These are phyloP conservation scores for Chaetomium tenue DNA, from an alignment of 495 filamentous ascomycete genomes.

Conservation along the genomic window DNA sequence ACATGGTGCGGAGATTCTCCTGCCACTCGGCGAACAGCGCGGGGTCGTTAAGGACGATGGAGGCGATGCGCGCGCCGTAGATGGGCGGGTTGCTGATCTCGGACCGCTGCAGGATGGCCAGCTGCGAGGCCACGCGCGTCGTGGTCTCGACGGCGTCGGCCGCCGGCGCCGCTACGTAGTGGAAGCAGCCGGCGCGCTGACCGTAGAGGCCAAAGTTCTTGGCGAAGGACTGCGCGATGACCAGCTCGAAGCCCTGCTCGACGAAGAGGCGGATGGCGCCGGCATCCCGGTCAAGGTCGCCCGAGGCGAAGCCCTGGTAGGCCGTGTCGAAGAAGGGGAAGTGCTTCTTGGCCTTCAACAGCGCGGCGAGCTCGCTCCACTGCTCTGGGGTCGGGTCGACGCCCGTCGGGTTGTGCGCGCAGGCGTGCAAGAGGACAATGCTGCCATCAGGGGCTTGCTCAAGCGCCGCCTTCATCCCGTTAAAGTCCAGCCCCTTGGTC, in stretches of 20 bases:
- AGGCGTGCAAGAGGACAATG: slow-evolving; percentile 91
- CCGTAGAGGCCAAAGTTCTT: slow-evolving; percentile 99
- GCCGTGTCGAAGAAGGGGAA: slow-evolving; percentile 99
- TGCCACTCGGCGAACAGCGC: slow-evolving; percentile 90
- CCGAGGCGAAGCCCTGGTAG: slow-evolving; percentile 97
- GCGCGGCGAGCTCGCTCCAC: slow-evolving; percentile 81
- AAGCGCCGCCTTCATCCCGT: slow-evolving; percentile 74
- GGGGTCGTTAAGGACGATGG: slow-evolving; percentile 75
- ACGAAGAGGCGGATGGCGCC: slow-evolving; percentile 92
- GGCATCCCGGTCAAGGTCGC: slow-evolving; percentile 78
- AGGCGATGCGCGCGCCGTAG: slow-evolving; percentile 88
- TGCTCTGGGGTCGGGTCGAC: slow-evolving; percentile 93
- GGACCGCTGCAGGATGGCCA: slow-evolving; percentile 90
- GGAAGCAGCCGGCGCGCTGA: slow-evolving; percentile 94
- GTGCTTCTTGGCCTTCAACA: slow-evolving; percentile 72
- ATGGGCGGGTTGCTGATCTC: slow-evolving; percentile 97
- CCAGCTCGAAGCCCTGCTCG: slow-evolving; percentile 91
- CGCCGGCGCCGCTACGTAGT: slow-evolving; percentile 78
- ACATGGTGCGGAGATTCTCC: slow-evolving; percentile 88
- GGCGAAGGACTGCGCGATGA: slow-evolving; percentile 93
- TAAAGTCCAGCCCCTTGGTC: slow-evolving; percentile 88
- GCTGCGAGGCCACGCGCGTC: slow-evolving; percentile 73
- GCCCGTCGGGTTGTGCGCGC: slow-evolving; percentile 97
- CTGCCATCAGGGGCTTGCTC: slow-evolving; percentile 67
- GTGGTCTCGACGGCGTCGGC: slow-evolving; percentile 61